phyloP scores from a whole-genome alignment of 768 basidiomycete genomes.

The Amanita polypyramis region DNA sequence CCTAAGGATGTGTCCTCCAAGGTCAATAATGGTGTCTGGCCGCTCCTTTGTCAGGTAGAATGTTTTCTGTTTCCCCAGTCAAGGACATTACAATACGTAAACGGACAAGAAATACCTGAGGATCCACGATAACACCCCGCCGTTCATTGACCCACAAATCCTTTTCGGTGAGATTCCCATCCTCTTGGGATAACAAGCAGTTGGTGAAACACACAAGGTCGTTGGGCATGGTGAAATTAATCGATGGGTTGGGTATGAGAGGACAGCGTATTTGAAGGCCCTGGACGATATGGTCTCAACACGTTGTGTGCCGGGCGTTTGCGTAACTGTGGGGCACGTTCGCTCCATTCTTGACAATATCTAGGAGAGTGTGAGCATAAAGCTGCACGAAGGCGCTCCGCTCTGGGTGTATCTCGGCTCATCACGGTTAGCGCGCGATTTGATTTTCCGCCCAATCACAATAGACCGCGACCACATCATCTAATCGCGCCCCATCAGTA shows the following conservation, averaged over 20 bases:
- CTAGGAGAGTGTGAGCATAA: too few relatives aligned
- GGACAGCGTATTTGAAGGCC: slow-evolving; percentile 1
- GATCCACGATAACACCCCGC: slow-evolving; percentile 64
- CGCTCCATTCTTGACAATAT: not conserved
- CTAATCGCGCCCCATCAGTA: too few relatives aligned
- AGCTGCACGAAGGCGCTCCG: too few relatives aligned
- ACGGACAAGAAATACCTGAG: slow-evolving; percentile 40
- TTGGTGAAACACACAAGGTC: slow-evolving; percentile 82
- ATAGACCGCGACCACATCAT: too few relatives aligned
- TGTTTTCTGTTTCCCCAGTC: slow-evolving; percentile 38
- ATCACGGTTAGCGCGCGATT: too few relatives aligned
- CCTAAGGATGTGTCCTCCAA: slow-evolving; percentile 73
- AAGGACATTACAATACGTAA: slow-evolving; percentile 3
- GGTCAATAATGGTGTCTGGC: slow-evolving; percentile 54
- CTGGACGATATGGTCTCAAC: slow-evolving; percentile 4
- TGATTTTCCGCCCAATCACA: too few relatives aligned
- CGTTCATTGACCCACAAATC: slow-evolving; percentile 78
- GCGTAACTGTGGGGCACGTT: not conserved
- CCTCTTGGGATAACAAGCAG: slow-evolving; percentile 70
- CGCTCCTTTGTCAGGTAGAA: slow-evolving; percentile 55
- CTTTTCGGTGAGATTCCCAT: slow-evolving; percentile 61
- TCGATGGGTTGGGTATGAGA: too few relatives aligned
- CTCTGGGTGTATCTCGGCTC: too few relatives aligned
- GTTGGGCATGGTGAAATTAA: slow-evolving; percentile 46
- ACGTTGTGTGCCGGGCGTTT: not conserved